These are phyloP conservation scores for Fusarium napiforme DNA, from an alignment of 2,329 filamentous ascomycete genomes.

Conservation along the genomic window DNA sequence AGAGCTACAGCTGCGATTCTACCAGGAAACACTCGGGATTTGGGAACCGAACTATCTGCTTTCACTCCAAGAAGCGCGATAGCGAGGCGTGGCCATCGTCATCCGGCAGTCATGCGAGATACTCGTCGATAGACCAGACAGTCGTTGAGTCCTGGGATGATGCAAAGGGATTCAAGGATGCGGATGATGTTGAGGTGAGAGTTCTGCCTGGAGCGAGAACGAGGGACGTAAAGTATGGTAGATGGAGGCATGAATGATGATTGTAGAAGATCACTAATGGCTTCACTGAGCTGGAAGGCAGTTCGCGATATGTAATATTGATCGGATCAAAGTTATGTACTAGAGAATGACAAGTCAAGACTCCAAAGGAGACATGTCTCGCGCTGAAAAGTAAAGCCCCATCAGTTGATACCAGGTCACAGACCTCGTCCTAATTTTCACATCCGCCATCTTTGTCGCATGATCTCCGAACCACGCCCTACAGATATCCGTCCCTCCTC, in stretches of 20 bases:
- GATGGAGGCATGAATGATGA: not conserved
- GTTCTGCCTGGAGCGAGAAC: not conserved
- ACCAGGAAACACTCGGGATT: not conserved
- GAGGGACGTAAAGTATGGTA: not conserved
- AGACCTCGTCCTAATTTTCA: not conserved
- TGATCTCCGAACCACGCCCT: accelerated
- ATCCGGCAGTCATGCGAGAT: not conserved
- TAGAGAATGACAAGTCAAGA: not conserved
- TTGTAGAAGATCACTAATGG: accelerated
- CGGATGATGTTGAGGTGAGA: not conserved
- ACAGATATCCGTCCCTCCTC: accelerated
- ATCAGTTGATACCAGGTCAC: not conserved
- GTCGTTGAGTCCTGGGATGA: not conserved
- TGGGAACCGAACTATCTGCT: not conserved
- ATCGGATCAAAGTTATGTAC: not conserved
- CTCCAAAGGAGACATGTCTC: not conserved
- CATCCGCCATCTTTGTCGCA: not conserved
- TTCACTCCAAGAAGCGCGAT: not conserved
- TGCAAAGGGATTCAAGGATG: not conserved
- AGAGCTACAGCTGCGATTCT: not conserved
- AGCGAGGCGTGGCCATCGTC: not conserved
- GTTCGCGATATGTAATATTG: not conserved
- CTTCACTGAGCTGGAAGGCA: accelerated
- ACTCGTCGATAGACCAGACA: not conserved
- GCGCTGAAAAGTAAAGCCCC: not conserved